Percentiles rank a stretch among this genome's conserved stretches.
These are phyloP conservation scores for Ceratobasidium sp. DNA, from an alignment of 1,284 basidiomycete species.

Conservation along the genomic window DNA sequence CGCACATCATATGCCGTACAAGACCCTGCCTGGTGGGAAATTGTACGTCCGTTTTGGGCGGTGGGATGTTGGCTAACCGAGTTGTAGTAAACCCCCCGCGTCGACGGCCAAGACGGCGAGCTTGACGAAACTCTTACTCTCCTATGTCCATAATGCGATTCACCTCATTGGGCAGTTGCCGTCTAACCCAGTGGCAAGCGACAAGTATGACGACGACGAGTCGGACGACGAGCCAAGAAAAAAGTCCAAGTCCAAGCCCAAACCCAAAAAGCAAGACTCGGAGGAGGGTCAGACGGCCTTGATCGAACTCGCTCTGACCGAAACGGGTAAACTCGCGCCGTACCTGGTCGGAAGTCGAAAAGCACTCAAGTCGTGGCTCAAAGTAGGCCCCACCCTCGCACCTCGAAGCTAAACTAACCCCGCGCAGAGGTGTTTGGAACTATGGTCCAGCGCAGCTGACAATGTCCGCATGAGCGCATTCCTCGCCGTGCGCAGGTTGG, in stretches of 20 bases:
- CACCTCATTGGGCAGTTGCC: slow-evolving; percentile 76
- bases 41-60: slow-evolving; percentile 63
- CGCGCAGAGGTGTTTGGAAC: slow-evolving; percentile 79
- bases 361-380: slow-evolving; percentile 82
- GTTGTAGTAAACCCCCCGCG: slow-evolving; percentile 71
- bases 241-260: slow-evolving; percentile 46
- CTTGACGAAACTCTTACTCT: slow-evolving; percentile 88
- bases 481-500: slow-evolving; percentile 83
- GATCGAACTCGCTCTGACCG: slow-evolving; percentile 74
- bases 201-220: slow-evolving; percentile 22
- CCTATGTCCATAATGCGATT: slow-evolving; percentile 86
- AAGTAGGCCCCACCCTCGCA: slow-evolving; percentile 56
- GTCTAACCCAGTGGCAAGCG: slow-evolving; percentile 38
- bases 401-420: background rate
- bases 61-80: background rate
- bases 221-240: slow-evolving; percentile 40
- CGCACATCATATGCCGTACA: slow-evolving; percentile 86
- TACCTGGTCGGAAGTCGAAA: slow-evolving; percentile 85
- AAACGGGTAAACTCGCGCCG: slow-evolving; percentile 86
- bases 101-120: slow-evolving; percentile 77
- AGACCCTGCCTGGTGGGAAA: slow-evolving; percentile 80
- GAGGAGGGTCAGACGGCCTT: slow-evolving; percentile 29
- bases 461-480: slow-evolving; percentile 87
- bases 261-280: background rate
- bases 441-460: slow-evolving; percentile 86